phyloP scores from a whole-genome alignment of 1,139 yeast genomes.

The Suhomyces atakaporum region DNA sequence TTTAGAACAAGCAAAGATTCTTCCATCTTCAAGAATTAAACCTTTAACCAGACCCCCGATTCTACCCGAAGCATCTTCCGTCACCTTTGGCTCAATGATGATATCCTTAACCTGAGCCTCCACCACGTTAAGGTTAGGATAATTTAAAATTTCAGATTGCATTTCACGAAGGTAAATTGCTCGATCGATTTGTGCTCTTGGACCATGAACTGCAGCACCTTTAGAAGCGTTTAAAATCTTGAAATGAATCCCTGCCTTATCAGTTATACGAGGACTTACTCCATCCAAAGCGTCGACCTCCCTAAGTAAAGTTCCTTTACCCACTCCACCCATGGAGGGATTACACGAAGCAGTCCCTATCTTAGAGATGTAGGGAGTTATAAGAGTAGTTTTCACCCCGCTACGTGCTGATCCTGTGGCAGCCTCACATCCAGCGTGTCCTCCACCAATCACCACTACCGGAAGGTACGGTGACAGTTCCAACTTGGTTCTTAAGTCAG shows the following conservation, averaged over 20 bases:
- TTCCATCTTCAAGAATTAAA: slow-evolving; percentile 69
- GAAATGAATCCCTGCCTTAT: slow-evolving; percentile 90
- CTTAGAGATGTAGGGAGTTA: slow-evolving; percentile 74
- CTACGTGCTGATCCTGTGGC: slow-evolving; percentile 89
- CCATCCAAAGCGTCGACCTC: slow-evolving; percentile 98
- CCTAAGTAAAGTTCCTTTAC: slow-evolving; percentile 87
- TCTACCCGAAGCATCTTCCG: slow-evolving; percentile 36
- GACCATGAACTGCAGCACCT: slow-evolving; percentile 99
- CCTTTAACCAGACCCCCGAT: slow-evolving; percentile 58
- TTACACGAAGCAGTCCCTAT: slow-evolving; percentile 96
- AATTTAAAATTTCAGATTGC: slow-evolving; percentile 65
- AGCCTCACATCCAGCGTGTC: slow-evolving; percentile 99
- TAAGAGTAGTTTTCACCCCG: slow-evolving; percentile 69
- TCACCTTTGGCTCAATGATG: slow-evolving; percentile 53
- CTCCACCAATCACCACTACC: slow-evolving; percentile 93
- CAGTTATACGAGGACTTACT: slow-evolving; percentile 79
- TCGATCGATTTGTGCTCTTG: slow-evolving; percentile 94
- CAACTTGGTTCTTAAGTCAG: slow-evolving; percentile 13
- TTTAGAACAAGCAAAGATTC: slow-evolving; percentile 56
- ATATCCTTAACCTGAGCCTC: slow-evolving; percentile 86
- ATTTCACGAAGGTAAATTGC: slow-evolving; percentile 74
- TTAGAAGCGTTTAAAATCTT: slow-evolving; percentile 82
- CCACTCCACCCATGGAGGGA: slow-evolving; percentile 98
- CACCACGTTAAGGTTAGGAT: slow-evolving; percentile 59
- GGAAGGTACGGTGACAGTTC: slow-evolving; percentile 35